These are phyloP conservation scores for Arthrinium phaeospermum DNA, from an alignment of 2,329 filamentous ascomycete species.

Conservation along the genomic window DNA sequence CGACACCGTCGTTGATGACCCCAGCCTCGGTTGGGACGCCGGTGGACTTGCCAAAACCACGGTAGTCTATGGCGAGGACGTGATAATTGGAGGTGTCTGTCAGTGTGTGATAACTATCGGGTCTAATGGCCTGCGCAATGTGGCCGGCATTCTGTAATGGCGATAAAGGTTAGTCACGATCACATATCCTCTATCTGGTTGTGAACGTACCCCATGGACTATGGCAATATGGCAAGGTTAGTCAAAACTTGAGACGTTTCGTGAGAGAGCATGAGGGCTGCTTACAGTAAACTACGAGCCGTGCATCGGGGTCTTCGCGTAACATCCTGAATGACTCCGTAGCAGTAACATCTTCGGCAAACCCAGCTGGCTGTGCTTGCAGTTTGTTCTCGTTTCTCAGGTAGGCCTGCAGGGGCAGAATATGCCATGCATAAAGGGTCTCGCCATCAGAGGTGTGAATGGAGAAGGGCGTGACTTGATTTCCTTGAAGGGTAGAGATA, in stretches of 20 bases:
- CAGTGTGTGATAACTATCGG: conserved; percentile 78
- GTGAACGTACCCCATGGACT: conserved; percentile 15
- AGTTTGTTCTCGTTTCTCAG: conserved; percentile 64
- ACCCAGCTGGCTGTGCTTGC: conserved; percentile 54
- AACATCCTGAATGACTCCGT: conserved; percentile 49
- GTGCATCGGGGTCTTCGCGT: conserved; percentile 49
- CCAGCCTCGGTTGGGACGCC: conserved; percentile 62
- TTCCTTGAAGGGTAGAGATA: conserved; percentile 50
- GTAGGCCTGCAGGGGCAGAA: conserved; percentile 73
- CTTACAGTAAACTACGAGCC: conserved; percentile 59
- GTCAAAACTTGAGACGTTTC: background rate
- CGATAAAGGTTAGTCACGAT: conserved; percentile 38
- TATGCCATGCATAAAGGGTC: conserved; percentile 75
- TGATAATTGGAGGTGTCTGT: conserved; percentile 74
- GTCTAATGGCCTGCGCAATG: conserved; percentile 77
- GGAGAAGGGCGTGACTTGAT: conserved; percentile 75
- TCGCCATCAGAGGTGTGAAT: conserved; percentile 69
- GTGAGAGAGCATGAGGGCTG: conserved; percentile 26
- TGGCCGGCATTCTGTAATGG: conserved; percentile 78
- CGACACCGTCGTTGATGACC: conserved; percentile 57
- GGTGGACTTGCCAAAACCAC: conserved; percentile 61
- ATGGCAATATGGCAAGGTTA: background rate
- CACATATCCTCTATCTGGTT: background rate
- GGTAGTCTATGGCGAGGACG: conserved; percentile 65
- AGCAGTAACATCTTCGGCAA: conserved; percentile 47